Conservation (phyloP, 192 early-diverging fungal species). For the Irineochytrium annulatum region DNA sequence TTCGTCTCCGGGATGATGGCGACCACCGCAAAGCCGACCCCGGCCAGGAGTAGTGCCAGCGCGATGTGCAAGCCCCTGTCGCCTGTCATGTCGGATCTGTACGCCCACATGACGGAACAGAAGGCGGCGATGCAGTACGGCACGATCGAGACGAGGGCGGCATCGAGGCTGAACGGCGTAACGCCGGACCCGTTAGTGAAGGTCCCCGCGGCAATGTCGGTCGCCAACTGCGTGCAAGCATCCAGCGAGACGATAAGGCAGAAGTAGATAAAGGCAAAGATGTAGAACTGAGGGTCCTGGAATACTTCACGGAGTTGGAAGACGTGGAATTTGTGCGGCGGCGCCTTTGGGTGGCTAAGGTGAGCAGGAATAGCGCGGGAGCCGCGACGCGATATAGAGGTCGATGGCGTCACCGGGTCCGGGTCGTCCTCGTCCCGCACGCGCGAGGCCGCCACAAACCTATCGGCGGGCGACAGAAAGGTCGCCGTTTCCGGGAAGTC, state of each 20-base stretch:
- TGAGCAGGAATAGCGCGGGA: no score
- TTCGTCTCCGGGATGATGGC: slow-evolving; percentile 14
- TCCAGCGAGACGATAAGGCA: slow-evolving; percentile 12
- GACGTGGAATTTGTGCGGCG: slow-evolving; percentile 13
- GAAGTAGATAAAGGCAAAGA: slow-evolving; percentile 11
- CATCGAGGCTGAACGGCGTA: slow-evolving; percentile 7
- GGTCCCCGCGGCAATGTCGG: slow-evolving; percentile 18
- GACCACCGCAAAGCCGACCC: slow-evolving; percentile 24
- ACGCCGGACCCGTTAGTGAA: slow-evolving; percentile 14
- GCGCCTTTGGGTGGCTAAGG: slow-evolving; percentile 8
- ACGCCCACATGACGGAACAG: not conserved
- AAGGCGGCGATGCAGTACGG: slow-evolving; percentile 19
- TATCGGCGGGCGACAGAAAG: slow-evolving; percentile 35
- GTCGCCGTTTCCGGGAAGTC: slow-evolving; percentile 26
- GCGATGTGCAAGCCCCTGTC: slow-evolving; percentile 24
- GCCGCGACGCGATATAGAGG: no score
- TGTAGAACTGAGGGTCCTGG: slow-evolving; percentile 21
- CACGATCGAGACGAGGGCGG: slow-evolving; percentile 12
- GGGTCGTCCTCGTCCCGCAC: slow-evolving; percentile 21
- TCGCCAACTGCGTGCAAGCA: slow-evolving; percentile 8
- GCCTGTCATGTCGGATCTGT: slow-evolving; percentile 26
- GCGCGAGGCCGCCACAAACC: slow-evolving; percentile 26
- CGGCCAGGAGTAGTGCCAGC: slow-evolving; percentile 12
- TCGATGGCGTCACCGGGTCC: not conserved
- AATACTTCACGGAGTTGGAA: slow-evolving; percentile 22